phyloP scores from a whole-genome alignment of 768 basidiomycete genomes.

The Podaxis rugospora region DNA sequence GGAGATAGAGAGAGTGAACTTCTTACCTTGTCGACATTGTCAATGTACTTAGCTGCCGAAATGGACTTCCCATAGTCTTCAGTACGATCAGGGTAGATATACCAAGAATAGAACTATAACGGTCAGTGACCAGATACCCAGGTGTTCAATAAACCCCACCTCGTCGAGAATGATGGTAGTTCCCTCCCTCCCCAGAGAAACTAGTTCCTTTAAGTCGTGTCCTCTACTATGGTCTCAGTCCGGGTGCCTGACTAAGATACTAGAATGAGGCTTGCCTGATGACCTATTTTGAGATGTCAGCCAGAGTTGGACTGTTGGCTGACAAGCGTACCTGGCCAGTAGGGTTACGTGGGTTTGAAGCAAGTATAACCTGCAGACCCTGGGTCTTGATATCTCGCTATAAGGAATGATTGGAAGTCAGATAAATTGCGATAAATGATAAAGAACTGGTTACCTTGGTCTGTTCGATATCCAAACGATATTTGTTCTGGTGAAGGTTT shows the following conservation, averaged over 20 bases:
- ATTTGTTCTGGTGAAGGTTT: slow-evolving; percentile 43
- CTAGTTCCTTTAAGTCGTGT: slow-evolving; percentile 77
- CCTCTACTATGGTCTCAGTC: slow-evolving; percentile 40
- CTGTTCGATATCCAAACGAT: slow-evolving; percentile 75
- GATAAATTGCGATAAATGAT: slow-evolving; percentile 30
- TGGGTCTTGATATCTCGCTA: slow-evolving; percentile 79
- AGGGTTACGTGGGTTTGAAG: slow-evolving; percentile 95
- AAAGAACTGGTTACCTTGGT: slow-evolving; percentile 50
- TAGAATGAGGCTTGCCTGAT: slow-evolving; percentile 32
- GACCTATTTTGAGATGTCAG: slow-evolving; percentile 33
- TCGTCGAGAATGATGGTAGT: slow-evolving; percentile 86
- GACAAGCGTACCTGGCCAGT: slow-evolving; percentile 72
- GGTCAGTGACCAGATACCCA: not conserved
- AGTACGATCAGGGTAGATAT: slow-evolving; percentile 80
- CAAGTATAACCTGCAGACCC: slow-evolving; percentile 80
- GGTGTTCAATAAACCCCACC: slow-evolving; percentile 30
- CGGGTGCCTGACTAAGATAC: not conserved
- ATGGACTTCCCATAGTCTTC: slow-evolving; percentile 73
- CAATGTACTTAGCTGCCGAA: slow-evolving; percentile 78
- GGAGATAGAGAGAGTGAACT: not conserved
- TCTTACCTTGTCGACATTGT: slow-evolving; percentile 75
- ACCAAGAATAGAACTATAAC: slow-evolving; percentile 86
- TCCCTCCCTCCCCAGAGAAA: slow-evolving; percentile 65
- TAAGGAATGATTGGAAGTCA: slow-evolving; percentile 7
- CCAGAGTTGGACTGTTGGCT: not conserved